These are phyloP conservation scores for Chlamydomonas sp. DNA, from an alignment of 139 green algal species.

Conservation along the genomic window DNA sequence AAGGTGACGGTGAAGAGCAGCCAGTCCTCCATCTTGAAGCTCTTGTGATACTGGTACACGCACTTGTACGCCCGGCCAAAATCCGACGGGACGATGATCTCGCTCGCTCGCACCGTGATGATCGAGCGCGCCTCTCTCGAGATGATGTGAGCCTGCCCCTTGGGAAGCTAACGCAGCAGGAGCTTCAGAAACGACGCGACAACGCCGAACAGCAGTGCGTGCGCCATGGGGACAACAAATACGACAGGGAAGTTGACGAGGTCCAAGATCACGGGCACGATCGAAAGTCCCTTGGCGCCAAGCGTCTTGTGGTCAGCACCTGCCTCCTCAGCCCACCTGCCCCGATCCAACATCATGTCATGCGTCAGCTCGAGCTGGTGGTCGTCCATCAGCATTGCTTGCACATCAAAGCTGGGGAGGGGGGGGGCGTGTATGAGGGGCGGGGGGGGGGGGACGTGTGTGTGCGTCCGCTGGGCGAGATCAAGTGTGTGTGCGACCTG, in stretches of 20 bases:
- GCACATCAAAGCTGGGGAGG: no score
- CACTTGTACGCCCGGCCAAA: slow-evolving; percentile 16
- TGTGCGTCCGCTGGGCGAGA: no score
- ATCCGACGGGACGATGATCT: background rate
- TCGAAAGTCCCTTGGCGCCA: background rate
- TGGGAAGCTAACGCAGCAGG: background rate
- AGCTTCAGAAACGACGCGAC: background rate
- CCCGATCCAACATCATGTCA: no score
- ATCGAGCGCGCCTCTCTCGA: background rate
- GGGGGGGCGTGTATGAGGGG: no score
- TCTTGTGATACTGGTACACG: background rate
- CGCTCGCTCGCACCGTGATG: background rate
- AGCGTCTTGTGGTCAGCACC: no score
- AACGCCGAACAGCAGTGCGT: slow-evolving; percentile 10
- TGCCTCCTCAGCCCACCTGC: no score
- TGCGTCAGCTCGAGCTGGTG: no score
- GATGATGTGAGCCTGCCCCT: background rate
- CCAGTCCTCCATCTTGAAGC: slow-evolving; percentile 14
- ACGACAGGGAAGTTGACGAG: background rate
- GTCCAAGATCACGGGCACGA: background rate
- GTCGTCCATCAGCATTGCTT: no score
- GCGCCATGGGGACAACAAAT: slow-evolving; percentile 9
- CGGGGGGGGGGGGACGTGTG: no score
- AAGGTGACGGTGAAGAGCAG: slow-evolving; percentile 7
- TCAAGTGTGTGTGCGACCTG: no score